Percentiles rank a stretch among this genome's conserved stretches.
Conservation (phyloP, 2,329 filamentous ascomycete genomes). For the Arachnomyces sp. region DNA sequence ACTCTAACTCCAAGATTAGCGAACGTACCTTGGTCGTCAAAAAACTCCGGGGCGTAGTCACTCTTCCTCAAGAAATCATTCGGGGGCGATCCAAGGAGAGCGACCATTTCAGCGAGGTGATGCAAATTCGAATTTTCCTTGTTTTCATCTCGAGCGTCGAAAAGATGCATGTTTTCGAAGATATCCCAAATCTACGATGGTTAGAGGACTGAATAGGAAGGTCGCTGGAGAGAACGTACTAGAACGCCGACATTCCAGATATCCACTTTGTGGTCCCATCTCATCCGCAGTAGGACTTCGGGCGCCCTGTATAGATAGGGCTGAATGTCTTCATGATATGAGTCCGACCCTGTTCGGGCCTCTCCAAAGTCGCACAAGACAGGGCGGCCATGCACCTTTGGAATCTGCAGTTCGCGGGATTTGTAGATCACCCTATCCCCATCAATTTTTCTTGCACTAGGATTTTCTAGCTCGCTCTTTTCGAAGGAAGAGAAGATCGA, state of each 20-base stretch:
- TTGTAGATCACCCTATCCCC: constrained; percentile 18
- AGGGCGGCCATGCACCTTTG: constrained; percentile 18
- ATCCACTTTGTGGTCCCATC: constrained; percentile 19
- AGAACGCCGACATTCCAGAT: constrained; percentile 20
- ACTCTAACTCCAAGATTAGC: neutral
- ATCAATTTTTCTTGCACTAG: constrained; percentile 17
- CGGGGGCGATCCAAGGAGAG: constrained; percentile 31
- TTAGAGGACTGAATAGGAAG: neutral
- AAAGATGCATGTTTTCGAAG: constrained; percentile 16
- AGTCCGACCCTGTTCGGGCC: constrained; percentile 13
- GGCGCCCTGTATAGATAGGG: constrained; percentile 18
- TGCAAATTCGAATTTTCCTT: constrained; percentile 11
- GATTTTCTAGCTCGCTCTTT: constrained; percentile 15
- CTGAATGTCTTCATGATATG: constrained; percentile 13
- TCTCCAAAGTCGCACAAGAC: constrained; percentile 22
- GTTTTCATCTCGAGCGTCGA: constrained; percentile 10
- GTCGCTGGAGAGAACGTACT: constrained; percentile 8
- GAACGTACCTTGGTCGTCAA: constrained; percentile 12
- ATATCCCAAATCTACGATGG: constrained; percentile 17
- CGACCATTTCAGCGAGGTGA: constrained; percentile 30
- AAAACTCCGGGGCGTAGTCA: constrained; percentile 13
- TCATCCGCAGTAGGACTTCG: constrained; percentile 18
- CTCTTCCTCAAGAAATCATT: constrained; percentile 26
- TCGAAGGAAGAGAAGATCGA: constrained; percentile 20
- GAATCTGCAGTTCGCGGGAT: constrained; percentile 16